Evolutionary conservation across 1,139 yeast genomes (phyloP).

Genomic region (Yarrowia galli): DNA sequence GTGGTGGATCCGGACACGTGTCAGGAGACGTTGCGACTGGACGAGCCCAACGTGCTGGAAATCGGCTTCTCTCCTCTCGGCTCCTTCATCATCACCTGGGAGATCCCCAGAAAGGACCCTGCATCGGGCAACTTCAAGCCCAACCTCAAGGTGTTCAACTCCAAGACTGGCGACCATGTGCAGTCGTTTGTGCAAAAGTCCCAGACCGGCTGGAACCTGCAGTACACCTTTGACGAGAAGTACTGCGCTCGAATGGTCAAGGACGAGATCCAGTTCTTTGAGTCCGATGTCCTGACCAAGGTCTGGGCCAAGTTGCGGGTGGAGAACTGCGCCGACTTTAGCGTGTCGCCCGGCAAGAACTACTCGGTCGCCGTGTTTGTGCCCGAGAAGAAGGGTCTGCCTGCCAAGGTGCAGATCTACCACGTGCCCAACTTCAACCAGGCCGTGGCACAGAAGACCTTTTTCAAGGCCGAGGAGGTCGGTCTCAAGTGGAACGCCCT

Average conservation of each 20-base stretch:
- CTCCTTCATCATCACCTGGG: slow-evolving; percentile 87
- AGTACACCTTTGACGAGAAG: slow-evolving; percentile 80
- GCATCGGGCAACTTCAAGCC: slow-evolving; percentile 71
- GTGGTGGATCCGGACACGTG: slow-evolving; percentile 67
- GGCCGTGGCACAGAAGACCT: slow-evolving; percentile 84
- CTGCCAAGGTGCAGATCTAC: slow-evolving; percentile 87
- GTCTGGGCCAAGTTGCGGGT: slow-evolving; percentile 69
- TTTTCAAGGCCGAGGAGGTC: slow-evolving; percentile 95
- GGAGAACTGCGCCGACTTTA: slow-evolving; percentile 59
- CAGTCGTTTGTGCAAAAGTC: slow-evolving; percentile 79
- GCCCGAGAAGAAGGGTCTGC: slow-evolving; percentile 79
- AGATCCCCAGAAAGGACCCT: slow-evolving; percentile 70
- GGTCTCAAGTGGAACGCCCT: slow-evolving; percentile 90
- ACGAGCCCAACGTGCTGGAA: slow-evolving; percentile 73
- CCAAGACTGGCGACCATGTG: slow-evolving; percentile 57
- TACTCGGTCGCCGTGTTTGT: slow-evolving; percentile 92
- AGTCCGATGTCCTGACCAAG: slow-evolving; percentile 60
- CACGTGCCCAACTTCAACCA: slow-evolving; percentile 72
- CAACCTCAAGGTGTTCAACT: slow-evolving; percentile 78
- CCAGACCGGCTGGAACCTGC: slow-evolving; percentile 92
- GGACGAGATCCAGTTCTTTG: slow-evolving; percentile 74
- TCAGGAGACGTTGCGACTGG: slow-evolving; percentile 55
- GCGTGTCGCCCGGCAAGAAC: slow-evolving; percentile 85
- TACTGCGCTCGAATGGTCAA: slow-evolving; percentile 67
- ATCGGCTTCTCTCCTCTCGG: slow-evolving; percentile 88